These are phyloP conservation scores for Rhodomyrtus tomentosa DNA, from an alignment of 345 rosid species.

Conservation along the genomic window DNA sequence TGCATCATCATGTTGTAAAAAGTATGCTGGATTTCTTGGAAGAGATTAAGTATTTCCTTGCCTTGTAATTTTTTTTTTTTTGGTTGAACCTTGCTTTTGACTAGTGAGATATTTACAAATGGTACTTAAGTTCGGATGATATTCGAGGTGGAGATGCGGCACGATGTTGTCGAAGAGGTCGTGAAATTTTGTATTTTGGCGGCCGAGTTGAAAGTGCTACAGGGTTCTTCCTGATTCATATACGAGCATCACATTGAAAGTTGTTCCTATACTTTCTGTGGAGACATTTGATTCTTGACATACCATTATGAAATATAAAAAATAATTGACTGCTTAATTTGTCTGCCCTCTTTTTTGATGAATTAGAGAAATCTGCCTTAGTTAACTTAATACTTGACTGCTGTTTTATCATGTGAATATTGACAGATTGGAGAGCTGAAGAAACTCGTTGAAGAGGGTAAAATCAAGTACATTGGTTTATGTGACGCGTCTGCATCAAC, in stretches of 20 bases:
- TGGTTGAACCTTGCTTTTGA: too few species aligned
- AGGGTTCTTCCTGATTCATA: neutral
- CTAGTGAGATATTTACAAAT: too few species aligned
- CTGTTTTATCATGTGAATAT: neutral
- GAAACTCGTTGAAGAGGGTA: constrained; percentile 68
- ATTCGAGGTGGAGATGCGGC: neutral
- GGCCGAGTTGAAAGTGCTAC: neutral
- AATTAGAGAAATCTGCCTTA: neutral
- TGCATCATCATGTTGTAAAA: too few species aligned
- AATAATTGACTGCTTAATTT: neutral
- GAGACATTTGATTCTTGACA: neutral
- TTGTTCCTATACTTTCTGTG: neutral
- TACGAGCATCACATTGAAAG: neutral
- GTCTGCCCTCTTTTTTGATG: neutral
- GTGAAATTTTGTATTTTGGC: neutral
- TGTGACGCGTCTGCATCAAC: constrained; percentile 79
- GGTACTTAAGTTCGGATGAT: neutral
- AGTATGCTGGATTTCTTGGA: too few species aligned
- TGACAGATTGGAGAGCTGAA: constrained; percentile 46
- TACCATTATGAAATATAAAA: neutral
- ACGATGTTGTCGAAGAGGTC: too few species aligned
- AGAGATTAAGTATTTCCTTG: neutral
- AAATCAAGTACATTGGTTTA: constrained; percentile 56
- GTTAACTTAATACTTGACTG: neutral
- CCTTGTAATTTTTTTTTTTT: too few species aligned